A percentile compares a stretch with the other conserved stretches of the same genome.
phyloP scores from a whole-genome alignment of 2,329 filamentous ascomycete genomes.

The Botrytis cinerea region DNA sequence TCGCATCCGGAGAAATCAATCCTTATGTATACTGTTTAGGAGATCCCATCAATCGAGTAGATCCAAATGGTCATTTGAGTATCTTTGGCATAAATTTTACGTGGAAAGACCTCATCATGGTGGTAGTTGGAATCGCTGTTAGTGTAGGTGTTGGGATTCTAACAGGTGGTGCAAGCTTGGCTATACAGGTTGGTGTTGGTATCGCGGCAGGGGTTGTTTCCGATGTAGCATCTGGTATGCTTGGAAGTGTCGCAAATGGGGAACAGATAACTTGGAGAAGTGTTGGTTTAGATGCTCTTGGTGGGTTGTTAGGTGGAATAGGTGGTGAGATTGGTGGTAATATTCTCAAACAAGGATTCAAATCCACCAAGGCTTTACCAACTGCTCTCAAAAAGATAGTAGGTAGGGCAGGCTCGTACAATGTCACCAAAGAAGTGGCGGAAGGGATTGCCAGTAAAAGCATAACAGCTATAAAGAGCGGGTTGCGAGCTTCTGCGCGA shows the following conservation, averaged over 20 bases:
- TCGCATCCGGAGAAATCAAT: conserved; percentile 21
- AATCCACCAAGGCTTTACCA: background rate
- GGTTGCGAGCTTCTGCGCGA: conserved; percentile 2
- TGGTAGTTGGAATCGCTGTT: conserved; percentile 14
- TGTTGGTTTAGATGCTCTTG: conserved; percentile 20
- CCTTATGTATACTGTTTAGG: conserved; percentile 22
- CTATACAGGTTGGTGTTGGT: conserved; percentile 20
- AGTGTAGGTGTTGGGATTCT: conserved; percentile 16
- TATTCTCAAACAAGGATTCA: background rate
- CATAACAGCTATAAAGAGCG: background rate
- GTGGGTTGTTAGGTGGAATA: conserved; percentile 11
- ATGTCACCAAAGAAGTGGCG: background rate
- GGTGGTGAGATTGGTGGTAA: background rate
- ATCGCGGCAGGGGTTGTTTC: conserved; percentile 15
- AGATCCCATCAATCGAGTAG: conserved; percentile 19
- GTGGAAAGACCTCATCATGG: conserved; percentile 19
- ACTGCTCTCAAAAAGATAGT: background rate
- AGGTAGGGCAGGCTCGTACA: background rate
- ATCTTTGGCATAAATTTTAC: conserved; percentile 6
- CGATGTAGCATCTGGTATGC: conserved; percentile 10
- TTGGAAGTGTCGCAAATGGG: background rate
- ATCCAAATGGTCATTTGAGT: conserved; percentile 20
- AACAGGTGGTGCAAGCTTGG: conserved; percentile 17
- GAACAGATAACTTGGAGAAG: background rate
- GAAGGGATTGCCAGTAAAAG: background rate